Conservation (phyloP, 805 yeast species). For the Torulaspora microellipsoides region DNA sequence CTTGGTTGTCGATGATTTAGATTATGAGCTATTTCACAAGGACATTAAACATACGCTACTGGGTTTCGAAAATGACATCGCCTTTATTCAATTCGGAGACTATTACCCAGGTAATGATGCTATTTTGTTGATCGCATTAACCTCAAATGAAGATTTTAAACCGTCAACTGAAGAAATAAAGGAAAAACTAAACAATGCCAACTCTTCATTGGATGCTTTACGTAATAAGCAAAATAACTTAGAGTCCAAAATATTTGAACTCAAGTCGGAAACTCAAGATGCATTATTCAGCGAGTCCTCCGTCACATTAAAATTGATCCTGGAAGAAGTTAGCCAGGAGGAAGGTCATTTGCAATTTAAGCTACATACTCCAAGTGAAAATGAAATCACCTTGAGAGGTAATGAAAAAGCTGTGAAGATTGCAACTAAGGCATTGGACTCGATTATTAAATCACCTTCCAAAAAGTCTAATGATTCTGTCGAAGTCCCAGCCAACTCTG, state of each 20-base stretch:
- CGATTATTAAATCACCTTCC: slow-evolving; percentile 30
- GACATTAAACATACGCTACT: slow-evolving; percentile 26
- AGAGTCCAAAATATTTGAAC: slow-evolving; percentile 45
- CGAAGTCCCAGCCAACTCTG: slow-evolving; percentile 58
- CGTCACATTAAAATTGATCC: slow-evolving; percentile 24
- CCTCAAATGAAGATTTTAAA: slow-evolving; percentile 61
- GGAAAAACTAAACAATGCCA: slow-evolving; percentile 50
- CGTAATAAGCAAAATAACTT: slow-evolving; percentile 56
- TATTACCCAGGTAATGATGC: slow-evolving; percentile 41
- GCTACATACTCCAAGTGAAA: slow-evolving; percentile 44
- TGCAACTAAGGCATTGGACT: slow-evolving; percentile 35
- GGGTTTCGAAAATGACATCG: slow-evolving; percentile 39
- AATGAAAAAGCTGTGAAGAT: slow-evolving; percentile 51
- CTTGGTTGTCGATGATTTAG: slow-evolving; percentile 56
- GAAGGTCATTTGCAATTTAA: slow-evolving; percentile 43
- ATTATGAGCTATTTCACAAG: slow-evolving; percentile 38
- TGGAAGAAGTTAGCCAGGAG: slow-evolving; percentile 35
- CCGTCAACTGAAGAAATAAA: slow-evolving; percentile 60
- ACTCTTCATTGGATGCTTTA: slow-evolving; percentile 50
- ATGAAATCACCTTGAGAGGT: slow-evolving; percentile 67
- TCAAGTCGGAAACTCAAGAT: slow-evolving; percentile 54
- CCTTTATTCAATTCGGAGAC: slow-evolving; percentile 56
- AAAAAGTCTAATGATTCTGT: slow-evolving; percentile 38
- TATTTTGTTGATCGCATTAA: slow-evolving; percentile 51
- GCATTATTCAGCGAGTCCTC: slow-evolving; percentile 24